phyloP scores from a whole-genome alignment of 176 grass and related monocot genomes.

The Pontederia crassipes region DNA sequence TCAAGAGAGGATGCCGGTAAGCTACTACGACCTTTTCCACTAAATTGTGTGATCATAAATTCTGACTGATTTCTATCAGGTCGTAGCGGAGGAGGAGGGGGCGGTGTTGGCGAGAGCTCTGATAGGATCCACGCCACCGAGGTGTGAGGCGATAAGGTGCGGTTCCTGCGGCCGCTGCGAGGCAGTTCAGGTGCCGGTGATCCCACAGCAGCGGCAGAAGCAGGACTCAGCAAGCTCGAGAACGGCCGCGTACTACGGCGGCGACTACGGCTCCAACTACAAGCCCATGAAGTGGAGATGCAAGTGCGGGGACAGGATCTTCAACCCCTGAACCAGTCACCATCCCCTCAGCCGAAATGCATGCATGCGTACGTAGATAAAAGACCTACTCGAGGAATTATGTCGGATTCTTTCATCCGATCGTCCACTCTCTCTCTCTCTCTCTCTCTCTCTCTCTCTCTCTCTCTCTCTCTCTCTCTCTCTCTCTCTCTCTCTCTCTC shows the following conservation, averaged over 20 bases:
- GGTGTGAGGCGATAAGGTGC: slow-evolving; percentile 52
- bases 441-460: too few relatives aligned
- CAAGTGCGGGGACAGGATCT: slow-evolving; percentile 61
- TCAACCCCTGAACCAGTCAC: slow-evolving; percentile 41
- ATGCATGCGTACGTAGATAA: too few relatives aligned
- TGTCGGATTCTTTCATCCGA: too few relatives aligned
- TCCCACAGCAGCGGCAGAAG: slow-evolving; percentile 23
- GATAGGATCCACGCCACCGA: slow-evolving; percentile 76
- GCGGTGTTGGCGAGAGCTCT: slow-evolving; percentile 26
- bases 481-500: too few relatives aligned
- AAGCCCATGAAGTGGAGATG: slow-evolving; percentile 92
- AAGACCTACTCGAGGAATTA: too few relatives aligned
- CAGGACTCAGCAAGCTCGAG: background rate
- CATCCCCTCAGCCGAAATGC: too few relatives aligned
- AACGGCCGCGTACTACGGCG: too few relatives aligned
- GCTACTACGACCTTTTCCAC: background rate
- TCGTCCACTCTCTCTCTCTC: too few relatives aligned
- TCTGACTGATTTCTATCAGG: background rate
- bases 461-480: too few relatives aligned
- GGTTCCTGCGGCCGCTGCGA: slow-evolving; percentile 65
- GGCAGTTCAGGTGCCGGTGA: slow-evolving; percentile 67
- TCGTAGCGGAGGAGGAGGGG: slow-evolving; percentile 5
- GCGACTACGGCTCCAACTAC: slow-evolving; percentile 42
- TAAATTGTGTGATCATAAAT: background rate
- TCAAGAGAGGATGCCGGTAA: background rate